Evolutionary conservation across 768 basidiomycete genomes (phyloP).

Genomic region (Podaxis sp.): DNA sequence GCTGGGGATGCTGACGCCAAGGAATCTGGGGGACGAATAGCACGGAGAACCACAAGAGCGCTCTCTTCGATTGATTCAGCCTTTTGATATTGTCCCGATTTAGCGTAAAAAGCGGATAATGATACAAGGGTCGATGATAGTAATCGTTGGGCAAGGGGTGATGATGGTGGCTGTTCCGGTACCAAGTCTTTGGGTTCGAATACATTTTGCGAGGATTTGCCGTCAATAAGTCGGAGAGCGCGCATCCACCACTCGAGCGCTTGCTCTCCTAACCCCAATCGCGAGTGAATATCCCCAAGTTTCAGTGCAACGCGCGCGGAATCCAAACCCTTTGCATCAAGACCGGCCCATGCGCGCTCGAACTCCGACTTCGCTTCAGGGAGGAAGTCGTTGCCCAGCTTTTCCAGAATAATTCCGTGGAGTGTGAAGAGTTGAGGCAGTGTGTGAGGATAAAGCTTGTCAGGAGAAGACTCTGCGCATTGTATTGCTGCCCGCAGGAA

Average conservation of each 20-base stretch:
- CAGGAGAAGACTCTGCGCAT: slow-evolving; percentile 38
- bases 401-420: slow-evolving; percentile 59
- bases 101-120: slow-evolving; percentile 70
- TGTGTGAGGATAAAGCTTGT: slow-evolving; percentile 46
- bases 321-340: slow-evolving; percentile 37
- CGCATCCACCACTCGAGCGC: slow-evolving; percentile 72
- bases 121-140: slow-evolving; percentile 63
- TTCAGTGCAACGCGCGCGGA: slow-evolving; percentile 61
- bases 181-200: slow-evolving; percentile 23
- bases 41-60: slow-evolving; percentile 53
- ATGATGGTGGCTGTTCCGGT: slow-evolving; percentile 44
- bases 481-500: slow-evolving; percentile 52
- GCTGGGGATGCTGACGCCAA: slow-evolving; percentile 47
- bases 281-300: slow-evolving; percentile 63
- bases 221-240: slow-evolving; percentile 47
- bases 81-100: slow-evolving; percentile 50
- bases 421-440: slow-evolving; percentile 53
- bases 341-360: slow-evolving; percentile 54
- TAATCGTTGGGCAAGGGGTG: slow-evolving; percentile 64
- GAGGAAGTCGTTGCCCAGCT: slow-evolving; percentile 53
- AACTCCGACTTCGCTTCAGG: slow-evolving; percentile 57
- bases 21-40: slow-evolving; percentile 47
- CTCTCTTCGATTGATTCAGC: slow-evolving; percentile 59
- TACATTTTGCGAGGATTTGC: slow-evolving; percentile 18
- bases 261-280: slow-evolving; percentile 50